Percentiles rank a stretch among this genome's conserved stretches.
These are phyloP conservation scores for Carex pumila DNA, from an alignment of 176 grass and related monocot genomes.

Conservation along the genomic window DNA sequence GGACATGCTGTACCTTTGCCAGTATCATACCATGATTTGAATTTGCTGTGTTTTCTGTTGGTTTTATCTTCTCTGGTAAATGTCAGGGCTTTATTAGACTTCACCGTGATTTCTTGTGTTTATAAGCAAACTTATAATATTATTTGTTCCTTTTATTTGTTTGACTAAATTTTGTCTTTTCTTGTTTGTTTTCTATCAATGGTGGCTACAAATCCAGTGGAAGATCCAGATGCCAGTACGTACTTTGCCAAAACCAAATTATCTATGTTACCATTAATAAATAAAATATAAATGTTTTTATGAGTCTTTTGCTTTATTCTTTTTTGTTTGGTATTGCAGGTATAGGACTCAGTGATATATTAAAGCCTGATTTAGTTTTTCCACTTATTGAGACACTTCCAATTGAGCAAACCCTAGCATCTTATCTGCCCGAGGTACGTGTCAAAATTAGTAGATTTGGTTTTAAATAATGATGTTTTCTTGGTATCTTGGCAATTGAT, in stretches of 20 bases:
- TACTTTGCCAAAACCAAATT: constrained; percentile 13
- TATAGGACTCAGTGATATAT: constrained; percentile 76
- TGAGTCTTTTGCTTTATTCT: neutral
- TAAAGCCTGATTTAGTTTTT: constrained; percentile 81
- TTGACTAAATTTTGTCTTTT: neutral
- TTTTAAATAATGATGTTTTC: neutral
- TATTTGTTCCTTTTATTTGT: neutral
- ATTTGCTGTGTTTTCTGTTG: neutral
- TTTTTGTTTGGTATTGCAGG: constrained; percentile 34
- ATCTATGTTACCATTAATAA: constrained; percentile 1
- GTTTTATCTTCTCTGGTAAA: neutral
- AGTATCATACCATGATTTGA: neutral
- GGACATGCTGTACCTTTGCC: neutral
- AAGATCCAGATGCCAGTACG: constrained; percentile 91
- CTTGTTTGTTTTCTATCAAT: neutral
- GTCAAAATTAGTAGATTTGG: neutral
- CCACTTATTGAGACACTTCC: constrained; percentile 67
- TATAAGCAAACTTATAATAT: neutral
- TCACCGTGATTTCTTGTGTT: neutral
- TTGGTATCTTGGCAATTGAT: neutral
- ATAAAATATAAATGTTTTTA: constrained; percentile 6
- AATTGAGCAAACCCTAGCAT: constrained; percentile 48
- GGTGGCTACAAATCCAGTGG: constrained; percentile 27
- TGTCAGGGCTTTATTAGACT: neutral
- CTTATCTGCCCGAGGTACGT: constrained; percentile 40